These are phyloP conservation scores for Ceratopteris richardii DNA, from an alignment of 75 land plant species.

Conservation along the genomic window DNA sequence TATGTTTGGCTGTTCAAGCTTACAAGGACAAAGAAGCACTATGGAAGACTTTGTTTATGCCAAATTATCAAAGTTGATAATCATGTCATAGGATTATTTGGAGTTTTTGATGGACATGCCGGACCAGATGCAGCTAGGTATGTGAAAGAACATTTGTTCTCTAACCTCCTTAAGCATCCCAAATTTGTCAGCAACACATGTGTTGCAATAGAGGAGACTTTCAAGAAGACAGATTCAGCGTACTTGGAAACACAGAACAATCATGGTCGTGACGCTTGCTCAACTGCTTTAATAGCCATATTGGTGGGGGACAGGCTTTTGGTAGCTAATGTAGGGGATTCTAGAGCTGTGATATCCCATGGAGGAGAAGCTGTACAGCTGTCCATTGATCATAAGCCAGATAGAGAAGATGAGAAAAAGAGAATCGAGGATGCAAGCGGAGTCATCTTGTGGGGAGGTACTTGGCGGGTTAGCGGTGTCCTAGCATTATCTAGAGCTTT, in stretches of 20 bases:
- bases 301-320: conserved; percentile 46
- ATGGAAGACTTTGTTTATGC: too few relatives aligned
- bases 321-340: conserved; percentile 84
- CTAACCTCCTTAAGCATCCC: too few relatives aligned
- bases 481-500: conserved; percentile 80
- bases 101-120: too few relatives aligned
- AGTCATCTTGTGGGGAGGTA: conserved; percentile 89
- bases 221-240: conserved; percentile 41
- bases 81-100: too few relatives aligned
- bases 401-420: conserved; percentile 33
- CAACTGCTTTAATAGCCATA: conserved; percentile 90
- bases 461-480: conserved; percentile 73
- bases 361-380: conserved; percentile 59
- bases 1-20: too few relatives aligned
- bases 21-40: too few relatives aligned
- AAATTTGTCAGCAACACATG: too few relatives aligned
- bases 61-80: too few relatives aligned
- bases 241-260: conserved; percentile 38
- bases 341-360: conserved; percentile 59
- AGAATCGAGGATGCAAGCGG: conserved; percentile 65
- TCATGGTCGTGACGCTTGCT: conserved; percentile 65
- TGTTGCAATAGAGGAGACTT: too few relatives aligned
- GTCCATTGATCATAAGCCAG: conserved; percentile 79
- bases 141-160: too few relatives aligned
- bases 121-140: too few relatives aligned